phyloP scores from a whole-genome alignment of 2,329 filamentous ascomycete genomes.

The Colletotrichum karsti region DNA sequence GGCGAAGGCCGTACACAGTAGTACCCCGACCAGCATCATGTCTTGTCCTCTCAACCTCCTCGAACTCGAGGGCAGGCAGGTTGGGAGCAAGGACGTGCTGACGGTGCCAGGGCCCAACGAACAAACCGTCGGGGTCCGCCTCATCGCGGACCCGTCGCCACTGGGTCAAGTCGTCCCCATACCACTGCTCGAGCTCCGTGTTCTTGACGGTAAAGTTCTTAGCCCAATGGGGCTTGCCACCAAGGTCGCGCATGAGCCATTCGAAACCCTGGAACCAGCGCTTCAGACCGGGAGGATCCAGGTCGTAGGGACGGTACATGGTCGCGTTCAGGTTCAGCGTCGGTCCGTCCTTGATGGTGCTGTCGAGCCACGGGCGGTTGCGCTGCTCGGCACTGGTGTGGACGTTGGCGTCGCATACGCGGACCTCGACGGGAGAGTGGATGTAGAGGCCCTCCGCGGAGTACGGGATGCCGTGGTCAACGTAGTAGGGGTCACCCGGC shows the following conservation, averaged over 20 bases:
- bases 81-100: slow-evolving; percentile 64
- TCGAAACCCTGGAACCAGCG: slow-evolving; percentile 92
- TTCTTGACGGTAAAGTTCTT: slow-evolving; percentile 82
- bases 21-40: slow-evolving; percentile 20
- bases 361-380: slow-evolving; percentile 68
- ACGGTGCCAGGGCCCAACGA: slow-evolving; percentile 90
- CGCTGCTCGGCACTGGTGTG: slow-evolving; percentile 37
- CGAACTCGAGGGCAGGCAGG: slow-evolving; percentile 42
- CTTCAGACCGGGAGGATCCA: slow-evolving; percentile 77
- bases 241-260: slow-evolving; percentile 87
- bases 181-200: slow-evolving; percentile 69
- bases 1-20: slow-evolving; percentile 18
- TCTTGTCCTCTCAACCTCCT: slow-evolving; percentile 43
- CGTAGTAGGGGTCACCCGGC: slow-evolving; percentile 71
- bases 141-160: slow-evolving; percentile 76
- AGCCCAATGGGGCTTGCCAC: slow-evolving; percentile 89
- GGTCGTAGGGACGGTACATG: slow-evolving; percentile 82
- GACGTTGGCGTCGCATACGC: slow-evolving; percentile 75
- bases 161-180: slow-evolving; percentile 70
- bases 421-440: slow-evolving; percentile 92
- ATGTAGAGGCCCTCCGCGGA: slow-evolving; percentile 82
- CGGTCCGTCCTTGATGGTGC: slow-evolving; percentile 72
- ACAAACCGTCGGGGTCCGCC: slow-evolving; percentile 84
- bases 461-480: slow-evolving; percentile 78
- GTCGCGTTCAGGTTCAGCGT: slow-evolving; percentile 92